Evolutionary conservation across 78 protist genomes (phyloP), one percentile per base, ranked within the genome.

Genomic region (Cavenderia fasciculata): DNA sequence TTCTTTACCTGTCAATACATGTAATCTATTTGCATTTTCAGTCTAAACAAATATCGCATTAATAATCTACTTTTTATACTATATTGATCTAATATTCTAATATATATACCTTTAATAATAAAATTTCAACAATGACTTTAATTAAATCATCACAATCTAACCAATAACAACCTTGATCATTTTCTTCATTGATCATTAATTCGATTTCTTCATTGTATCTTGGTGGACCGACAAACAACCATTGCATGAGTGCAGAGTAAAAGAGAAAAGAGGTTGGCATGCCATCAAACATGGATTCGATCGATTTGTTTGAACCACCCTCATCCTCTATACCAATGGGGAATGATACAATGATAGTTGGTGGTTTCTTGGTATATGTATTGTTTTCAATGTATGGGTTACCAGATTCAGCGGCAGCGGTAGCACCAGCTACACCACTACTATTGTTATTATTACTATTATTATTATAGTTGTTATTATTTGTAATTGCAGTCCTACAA

Each of bases 171-270:
- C 89, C 89, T 36, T 63, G 76, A 25, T 74, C 84, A 12, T 74
- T 41, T 23, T 69, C 38, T 44, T 40, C 21, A 10, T 19, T 44
- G 16, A 12, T 5, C 25, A 62, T 7, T 19, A 56, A 25, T 34
- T 56, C 10, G 2, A 23, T 23, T 23, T 27, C 8, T 23, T 59
- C 1, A 31, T 38, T 78, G 75, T 46, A 18, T 8, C 31, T 34
- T 14, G 89, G 89, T 27, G 89, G 89, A 3, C 89, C 89, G 3
- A 68, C 52, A 56, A 82, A 82, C 40, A 82, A 57, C 89, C 89
- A 82, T 56, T 82, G 89, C 89, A 82, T 82, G 6, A 82, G 31
- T 40, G 89, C 41, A 36, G 89, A 82, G 31, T 82, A 82, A 49
- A 82, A 82, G 16, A 82, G 18, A 56, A 82, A 82, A 2, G 72